Base-by-base conservation (phyloP, 192 early-diverging fungal genomes). In the Backusella sp. region DNA sequence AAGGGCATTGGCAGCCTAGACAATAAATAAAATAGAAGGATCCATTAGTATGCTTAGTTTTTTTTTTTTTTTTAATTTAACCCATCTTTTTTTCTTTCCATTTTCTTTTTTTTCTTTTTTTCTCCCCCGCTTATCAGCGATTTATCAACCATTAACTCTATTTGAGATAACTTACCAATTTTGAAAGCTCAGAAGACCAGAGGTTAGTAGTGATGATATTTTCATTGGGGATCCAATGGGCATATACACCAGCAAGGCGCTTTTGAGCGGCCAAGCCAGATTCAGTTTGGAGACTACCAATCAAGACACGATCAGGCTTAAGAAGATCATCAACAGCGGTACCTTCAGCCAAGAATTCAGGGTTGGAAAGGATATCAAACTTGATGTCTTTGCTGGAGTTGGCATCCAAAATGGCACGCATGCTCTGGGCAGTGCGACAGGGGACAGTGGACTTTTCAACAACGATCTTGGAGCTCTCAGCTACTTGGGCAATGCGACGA, bases 391-490 rank as follows among this genome's bases (percentile, higher is more conserved):
- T 78, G 26, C 74, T 85, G 8, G 83, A 87, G 79, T 95, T 96
- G 67, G 94, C 89, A 49, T 92, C 91, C 11, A 96, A 86, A 32
- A 95, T 96, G 39, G 89, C 88, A 66, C 92, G 88, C 87, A 98
- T 93, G 77, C 86, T 84, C 68, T 94, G 88, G 21, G 95, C 94
- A 35, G 96, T 96, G 52, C 94, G 86, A 83, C 96, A 98, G 32
- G 96, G 96, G 14, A 98, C 96, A 41, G 96, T 98, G 5, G 95
- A 96, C 84, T 96, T 97, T 80, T 96, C 96, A 37, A 98, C 92
- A 6, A 98, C 93, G 73, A 98, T 94, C 82, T 96, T 97, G 80
- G 91, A 87, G 66, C 84, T 87, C 49, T 73, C 89, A 2, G 96
- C 90, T 15, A 94, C 90, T 42, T 89, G 81, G 12, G 96, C 96